Evolutionary conservation across 2,329 filamentous ascomycete genomes (phyloP).

Genomic region (Neopestalotiopsis sp.): DNA sequence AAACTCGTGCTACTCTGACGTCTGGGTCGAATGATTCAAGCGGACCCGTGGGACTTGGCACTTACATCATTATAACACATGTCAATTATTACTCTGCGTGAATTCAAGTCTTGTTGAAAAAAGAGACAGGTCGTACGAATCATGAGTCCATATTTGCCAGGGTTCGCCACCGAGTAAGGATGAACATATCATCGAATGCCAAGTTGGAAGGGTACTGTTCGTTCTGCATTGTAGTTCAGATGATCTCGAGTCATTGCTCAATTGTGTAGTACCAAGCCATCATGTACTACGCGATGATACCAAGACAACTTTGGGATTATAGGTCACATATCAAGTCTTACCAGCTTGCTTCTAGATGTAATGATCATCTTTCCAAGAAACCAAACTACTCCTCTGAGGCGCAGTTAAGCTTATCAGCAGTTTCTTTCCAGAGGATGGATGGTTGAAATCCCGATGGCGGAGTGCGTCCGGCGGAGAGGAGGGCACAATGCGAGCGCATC

Average conservation of each 20-base stretch:
- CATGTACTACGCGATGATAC: background rate
- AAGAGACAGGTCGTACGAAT: background rate
- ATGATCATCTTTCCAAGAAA: background rate
- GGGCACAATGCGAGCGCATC: background rate
- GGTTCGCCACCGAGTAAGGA: background rate
- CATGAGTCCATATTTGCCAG: background rate
- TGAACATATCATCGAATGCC: background rate
- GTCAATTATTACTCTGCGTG: background rate
- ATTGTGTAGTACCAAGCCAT: background rate
- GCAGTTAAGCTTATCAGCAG: conserved; percentile 1
- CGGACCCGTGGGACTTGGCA: background rate
- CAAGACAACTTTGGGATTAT: background rate
- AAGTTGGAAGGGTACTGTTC: background rate
- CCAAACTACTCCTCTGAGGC: background rate
- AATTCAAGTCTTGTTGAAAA: background rate
- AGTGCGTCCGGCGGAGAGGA: background rate
- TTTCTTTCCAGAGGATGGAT: background rate
- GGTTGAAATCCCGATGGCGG: background rate
- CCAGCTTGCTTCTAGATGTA: background rate
- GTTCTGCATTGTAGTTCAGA: background rate
- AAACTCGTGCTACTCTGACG: background rate
- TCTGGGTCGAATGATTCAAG: background rate
- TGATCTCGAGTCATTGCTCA: background rate
- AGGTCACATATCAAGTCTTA: background rate
- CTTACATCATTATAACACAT: conserved; percentile 1